Conservation (phyloP, 345 rosid genomes). For the Salix dunnii region DNA sequence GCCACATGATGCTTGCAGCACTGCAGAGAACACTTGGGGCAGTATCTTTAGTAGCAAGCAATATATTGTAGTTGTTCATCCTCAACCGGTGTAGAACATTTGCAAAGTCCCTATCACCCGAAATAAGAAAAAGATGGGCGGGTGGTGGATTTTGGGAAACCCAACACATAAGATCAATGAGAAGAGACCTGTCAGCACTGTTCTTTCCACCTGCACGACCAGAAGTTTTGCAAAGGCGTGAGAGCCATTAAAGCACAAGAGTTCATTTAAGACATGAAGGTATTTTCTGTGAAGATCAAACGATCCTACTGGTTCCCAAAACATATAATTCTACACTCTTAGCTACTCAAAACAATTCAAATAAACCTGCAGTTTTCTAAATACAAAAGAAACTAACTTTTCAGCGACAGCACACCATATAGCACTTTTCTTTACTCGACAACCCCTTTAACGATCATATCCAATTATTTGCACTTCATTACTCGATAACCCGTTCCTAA, state of each 20-base stretch:
- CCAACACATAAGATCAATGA: slow-evolving; percentile 75
- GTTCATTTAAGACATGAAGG: neutral
- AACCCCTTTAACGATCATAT: neutral
- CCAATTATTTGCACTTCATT: neutral
- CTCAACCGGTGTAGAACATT: slow-evolving; percentile 60
- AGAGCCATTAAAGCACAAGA: neutral
- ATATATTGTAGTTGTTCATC: slow-evolving; percentile 83
- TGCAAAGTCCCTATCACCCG: slow-evolving; percentile 73
- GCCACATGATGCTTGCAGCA: slow-evolving; percentile 94
- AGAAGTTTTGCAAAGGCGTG: slow-evolving; percentile 10
- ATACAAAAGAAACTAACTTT: neutral
- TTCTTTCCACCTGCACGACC: slow-evolving; percentile 63
- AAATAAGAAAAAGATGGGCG: slow-evolving; percentile 77
- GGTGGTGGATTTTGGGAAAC: slow-evolving; percentile 89
- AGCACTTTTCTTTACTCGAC: no score
- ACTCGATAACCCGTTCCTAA: no score
- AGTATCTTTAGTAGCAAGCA: slow-evolving; percentile 56
- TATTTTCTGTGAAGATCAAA: neutral
- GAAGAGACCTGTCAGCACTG: slow-evolving; percentile 74
- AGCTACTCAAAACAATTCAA: neutral
- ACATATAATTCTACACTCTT: neutral
- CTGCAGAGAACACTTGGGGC: slow-evolving; percentile 61
- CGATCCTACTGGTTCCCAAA: neutral
- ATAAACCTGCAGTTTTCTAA: neutral
- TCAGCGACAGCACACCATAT: neutral